These are phyloP conservation scores for Gigaspora rosea DNA, from an alignment of 192 early-diverging fungal species.

Conservation along the genomic window DNA sequence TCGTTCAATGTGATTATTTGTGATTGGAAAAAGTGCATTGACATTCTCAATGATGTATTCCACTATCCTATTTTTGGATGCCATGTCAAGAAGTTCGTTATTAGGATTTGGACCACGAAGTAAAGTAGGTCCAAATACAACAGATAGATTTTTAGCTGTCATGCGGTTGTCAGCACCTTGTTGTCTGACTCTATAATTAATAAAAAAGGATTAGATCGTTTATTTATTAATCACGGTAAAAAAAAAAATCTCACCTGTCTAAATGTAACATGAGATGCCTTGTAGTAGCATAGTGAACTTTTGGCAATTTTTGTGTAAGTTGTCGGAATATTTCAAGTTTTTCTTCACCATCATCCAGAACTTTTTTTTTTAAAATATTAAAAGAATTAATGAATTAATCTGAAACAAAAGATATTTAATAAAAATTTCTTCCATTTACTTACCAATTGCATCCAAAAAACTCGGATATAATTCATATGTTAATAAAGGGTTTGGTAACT, in stretches of 20 bases:
- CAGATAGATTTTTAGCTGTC: slow-evolving; percentile 88
- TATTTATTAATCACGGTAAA: not conserved
- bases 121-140: slow-evolving; percentile 92
- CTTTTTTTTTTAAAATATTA: slow-evolving; percentile 34
- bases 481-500: slow-evolving; percentile 72
- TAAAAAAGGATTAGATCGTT: not conserved
- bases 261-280: slow-evolving; percentile 65
- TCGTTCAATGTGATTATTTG: not conserved
- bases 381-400: slow-evolving; percentile 12
- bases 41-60: slow-evolving; percentile 69
- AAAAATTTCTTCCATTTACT: slow-evolving; percentile 25
- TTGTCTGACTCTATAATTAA: slow-evolving; percentile 53
- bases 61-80: slow-evolving; percentile 68
- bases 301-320: slow-evolving; percentile 58
- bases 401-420: not conserved
- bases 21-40: slow-evolving; percentile 18
- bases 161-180: slow-evolving; percentile 77
- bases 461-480: slow-evolving; percentile 68
- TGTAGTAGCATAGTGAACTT: slow-evolving; percentile 63
- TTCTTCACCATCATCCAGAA: slow-evolving; percentile 33
- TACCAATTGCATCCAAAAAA: slow-evolving; percentile 62
- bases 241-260: slow-evolving; percentile 42
- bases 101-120: slow-evolving; percentile 64
- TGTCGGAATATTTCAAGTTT: slow-evolving; percentile 52
- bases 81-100: slow-evolving; percentile 73